phyloP scores from a whole-genome alignment of 441 rosid species.

The Populus hybrid region DNA sequence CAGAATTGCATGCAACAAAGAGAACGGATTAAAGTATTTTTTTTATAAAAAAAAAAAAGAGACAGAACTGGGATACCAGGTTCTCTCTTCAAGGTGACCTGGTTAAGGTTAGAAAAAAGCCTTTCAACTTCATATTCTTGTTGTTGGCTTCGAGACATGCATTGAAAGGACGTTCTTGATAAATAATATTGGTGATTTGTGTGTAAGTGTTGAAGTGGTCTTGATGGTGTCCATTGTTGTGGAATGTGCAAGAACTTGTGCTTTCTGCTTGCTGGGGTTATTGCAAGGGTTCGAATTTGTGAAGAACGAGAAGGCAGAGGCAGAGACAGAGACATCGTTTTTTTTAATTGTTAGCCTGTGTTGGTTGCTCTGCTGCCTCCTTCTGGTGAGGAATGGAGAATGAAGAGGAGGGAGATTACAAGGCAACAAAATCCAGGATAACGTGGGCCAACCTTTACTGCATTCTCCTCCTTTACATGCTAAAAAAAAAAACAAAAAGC shows the following conservation, averaged over 20 bases:
- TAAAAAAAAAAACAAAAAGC: too few species aligned
- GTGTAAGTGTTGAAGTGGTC: not conserved
- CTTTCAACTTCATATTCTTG: slow-evolving; percentile 59
- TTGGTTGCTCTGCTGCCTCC: not conserved
- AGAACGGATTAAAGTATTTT: not conserved
- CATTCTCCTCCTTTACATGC: not conserved
- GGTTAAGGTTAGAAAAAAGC: slow-evolving; percentile 86
- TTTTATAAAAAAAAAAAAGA: not conserved
- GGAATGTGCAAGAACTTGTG: slow-evolving; percentile 8
- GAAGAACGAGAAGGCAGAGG: not conserved
- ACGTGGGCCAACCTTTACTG: not conserved
- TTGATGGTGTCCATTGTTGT: not conserved
- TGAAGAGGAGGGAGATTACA: not conserved
- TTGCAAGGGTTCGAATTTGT: not conserved
- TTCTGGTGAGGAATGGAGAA: not conserved
- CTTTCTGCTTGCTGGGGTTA: slow-evolving; percentile 14
- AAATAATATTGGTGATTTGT: not conserved
- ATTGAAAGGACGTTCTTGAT: slow-evolving; percentile 26
- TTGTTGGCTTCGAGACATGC: slow-evolving; percentile 37
- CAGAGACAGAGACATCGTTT: slow-evolving; percentile 15
- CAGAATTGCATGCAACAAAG: not conserved
- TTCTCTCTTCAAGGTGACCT: slow-evolving; percentile 69
- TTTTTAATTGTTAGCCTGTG: not conserved
- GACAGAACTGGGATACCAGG: slow-evolving; percentile 40
- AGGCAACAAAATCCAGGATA: not conserved